These are phyloP conservation scores for Talaromyces sp. DNA, from an alignment of 2,329 filamentous ascomycete species.

Conservation along the genomic window DNA sequence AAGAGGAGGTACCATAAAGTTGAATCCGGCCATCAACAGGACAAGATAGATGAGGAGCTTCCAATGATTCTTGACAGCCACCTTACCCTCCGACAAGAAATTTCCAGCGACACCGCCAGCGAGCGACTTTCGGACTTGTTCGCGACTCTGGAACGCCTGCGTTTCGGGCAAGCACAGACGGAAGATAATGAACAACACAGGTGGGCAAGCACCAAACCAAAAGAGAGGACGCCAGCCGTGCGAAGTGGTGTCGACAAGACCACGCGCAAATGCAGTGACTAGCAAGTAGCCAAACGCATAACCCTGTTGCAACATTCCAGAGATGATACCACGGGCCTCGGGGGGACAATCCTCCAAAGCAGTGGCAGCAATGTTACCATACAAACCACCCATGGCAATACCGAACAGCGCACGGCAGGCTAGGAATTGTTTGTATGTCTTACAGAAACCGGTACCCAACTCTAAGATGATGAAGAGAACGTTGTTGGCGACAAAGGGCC, in stretches of 20 bases:
- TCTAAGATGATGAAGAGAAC: slow-evolving; percentile 60
- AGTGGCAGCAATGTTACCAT: slow-evolving; percentile 60
- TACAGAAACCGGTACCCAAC: slow-evolving; percentile 57
- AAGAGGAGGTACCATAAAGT: slow-evolving; percentile 63
- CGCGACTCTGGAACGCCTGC: slow-evolving; percentile 63
- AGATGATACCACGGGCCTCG: slow-evolving; percentile 57
- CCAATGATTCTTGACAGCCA: slow-evolving; percentile 78
- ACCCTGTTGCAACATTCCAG: slow-evolving; percentile 61
- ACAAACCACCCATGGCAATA: slow-evolving; percentile 62
- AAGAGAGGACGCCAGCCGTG: slow-evolving; percentile 81
- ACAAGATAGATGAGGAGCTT: slow-evolving; percentile 75
- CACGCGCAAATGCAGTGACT: slow-evolving; percentile 53
- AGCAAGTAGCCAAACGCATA: slow-evolving; percentile 65
- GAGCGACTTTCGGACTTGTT: slow-evolving; percentile 58
- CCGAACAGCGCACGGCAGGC: slow-evolving; percentile 59
- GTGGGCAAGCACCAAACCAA: slow-evolving; percentile 83
- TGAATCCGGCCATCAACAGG: slow-evolving; percentile 84
- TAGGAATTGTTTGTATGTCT: slow-evolving; percentile 57
- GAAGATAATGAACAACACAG: slow-evolving; percentile 75
- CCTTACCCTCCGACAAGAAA: slow-evolving; percentile 72
- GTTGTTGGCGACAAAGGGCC: slow-evolving; percentile 60
- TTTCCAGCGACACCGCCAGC: slow-evolving; percentile 59
- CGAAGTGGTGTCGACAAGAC: slow-evolving; percentile 62
- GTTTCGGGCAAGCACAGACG: slow-evolving; percentile 78
- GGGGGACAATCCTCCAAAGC: slow-evolving; percentile 61